Evolutionary conservation across 306 rosid genomes (phyloP).

Genomic region (Castanea crenata): DNA sequence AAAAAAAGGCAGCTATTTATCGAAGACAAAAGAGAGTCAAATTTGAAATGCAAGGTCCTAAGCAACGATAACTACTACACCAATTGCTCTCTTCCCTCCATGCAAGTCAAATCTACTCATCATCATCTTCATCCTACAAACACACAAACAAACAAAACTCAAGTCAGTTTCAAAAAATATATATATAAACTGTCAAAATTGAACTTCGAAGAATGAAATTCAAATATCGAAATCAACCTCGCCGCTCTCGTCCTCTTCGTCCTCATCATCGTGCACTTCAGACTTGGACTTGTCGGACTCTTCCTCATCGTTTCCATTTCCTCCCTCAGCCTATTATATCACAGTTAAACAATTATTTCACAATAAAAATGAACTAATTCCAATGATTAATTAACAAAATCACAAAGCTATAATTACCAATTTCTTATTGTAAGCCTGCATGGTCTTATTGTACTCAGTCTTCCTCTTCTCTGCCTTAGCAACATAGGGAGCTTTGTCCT

Average conservation of each 20-base stretch:
- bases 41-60: conserved; percentile 27
- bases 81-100: conserved; percentile 5
- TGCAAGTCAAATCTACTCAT: conserved; percentile 34
- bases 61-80: conserved; percentile 28
- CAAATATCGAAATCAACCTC: conserved; percentile 22
- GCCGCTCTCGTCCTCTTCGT: conserved; percentile 59
- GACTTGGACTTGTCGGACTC: conserved; percentile 91
- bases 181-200: no score
- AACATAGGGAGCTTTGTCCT: conserved; percentile 80
- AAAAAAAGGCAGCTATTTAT: conserved; percentile 15
- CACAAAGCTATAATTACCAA: conserved; percentile 27
- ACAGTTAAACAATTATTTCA: background rate
- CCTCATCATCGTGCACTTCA: conserved; percentile 81
- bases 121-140: conserved; percentile 66
- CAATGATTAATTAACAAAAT: no score
- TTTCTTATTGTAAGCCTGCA: conserved; percentile 60
- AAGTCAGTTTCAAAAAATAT: background rate
- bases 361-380: no score
- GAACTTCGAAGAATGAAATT: background rate
- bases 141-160: background rate
- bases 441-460: conserved; percentile 50
- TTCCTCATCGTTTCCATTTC: conserved; percentile 58
- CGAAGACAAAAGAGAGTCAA: conserved; percentile 13
- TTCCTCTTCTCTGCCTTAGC: conserved; percentile 79
- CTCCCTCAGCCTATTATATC: conserved; percentile 56